Evolutionary conservation across 768 basidiomycete species (phyloP), one percentile per base, ranked within the genome.

Genomic region (Lactarius quietus): DNA sequence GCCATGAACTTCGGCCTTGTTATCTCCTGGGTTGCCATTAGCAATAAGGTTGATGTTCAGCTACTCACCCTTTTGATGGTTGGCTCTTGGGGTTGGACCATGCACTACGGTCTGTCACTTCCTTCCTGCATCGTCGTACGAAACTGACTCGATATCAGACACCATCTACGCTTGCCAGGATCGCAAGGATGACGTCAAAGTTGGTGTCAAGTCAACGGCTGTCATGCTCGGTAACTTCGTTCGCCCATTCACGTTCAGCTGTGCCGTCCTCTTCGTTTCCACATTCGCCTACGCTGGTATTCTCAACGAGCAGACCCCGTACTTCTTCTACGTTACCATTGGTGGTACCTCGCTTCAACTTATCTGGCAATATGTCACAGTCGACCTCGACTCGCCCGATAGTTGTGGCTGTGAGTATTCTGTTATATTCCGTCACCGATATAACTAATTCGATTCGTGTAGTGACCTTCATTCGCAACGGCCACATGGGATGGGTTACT

Each of bases 101-200:
- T 83, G 63, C 75, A 79, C 55, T 82, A 81, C 70, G 83, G 71
- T 70, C 36, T 17, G 66, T 62, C 29, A 10, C 26, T 28, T 33
- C 20, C 23, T 26, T 6, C 12, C 48, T 39, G 8, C 8, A 14
- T n/a, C 14, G 1, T 7, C 28, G 31, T 3, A 17, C n/a, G 17
- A 15, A 35, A 18, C 59, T 69, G 52, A 65, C 51, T 15, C 12
- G 36, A 35, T 3, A 14, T 18, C 23, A 74, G 80, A 90, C 72
- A 87, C 87, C 4, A 86, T 88, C 62, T 93, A 93, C 72, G 90
- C 87, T 12, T 90, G 87, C 73, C 84, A 91, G 77, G 90, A 93
- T 72, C 86, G 88, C 59, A 75, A 80, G 63, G 90, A 91, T 75
- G 90, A 93, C 71, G 75, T 86, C 51, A 83, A 84, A 61, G 85